Evolutionary conservation across 2,329 filamentous ascomycete species (phyloP).

Genomic region (Colletotrichum sp.): DNA sequence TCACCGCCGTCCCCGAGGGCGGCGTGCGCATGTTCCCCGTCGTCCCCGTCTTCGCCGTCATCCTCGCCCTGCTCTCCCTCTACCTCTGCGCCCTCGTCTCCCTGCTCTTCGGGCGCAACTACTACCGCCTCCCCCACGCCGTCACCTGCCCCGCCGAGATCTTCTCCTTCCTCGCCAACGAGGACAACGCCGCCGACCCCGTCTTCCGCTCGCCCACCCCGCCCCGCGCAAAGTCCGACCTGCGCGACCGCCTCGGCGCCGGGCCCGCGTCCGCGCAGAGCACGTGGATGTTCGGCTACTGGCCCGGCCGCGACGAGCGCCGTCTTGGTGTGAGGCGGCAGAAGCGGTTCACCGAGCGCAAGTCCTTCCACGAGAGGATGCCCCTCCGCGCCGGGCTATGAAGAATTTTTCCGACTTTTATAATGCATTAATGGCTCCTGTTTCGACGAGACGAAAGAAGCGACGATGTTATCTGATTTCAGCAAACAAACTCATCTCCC

Average conservation of each 20-base stretch:
- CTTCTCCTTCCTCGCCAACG: constrained; percentile 77
- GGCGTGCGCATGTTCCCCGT: constrained; percentile 73
- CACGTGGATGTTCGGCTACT: constrained; percentile 55
- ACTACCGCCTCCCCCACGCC: constrained; percentile 74
- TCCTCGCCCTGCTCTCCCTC: constrained; percentile 74
- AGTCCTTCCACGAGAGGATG: not conserved
- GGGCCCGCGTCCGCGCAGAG: constrained; percentile 53
- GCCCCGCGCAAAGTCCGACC: constrained; percentile 70
- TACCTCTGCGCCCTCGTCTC: constrained; percentile 69
- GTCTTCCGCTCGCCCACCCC: constrained; percentile 73
- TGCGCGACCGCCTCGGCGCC: constrained; percentile 41
- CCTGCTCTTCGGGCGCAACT: constrained; percentile 64
- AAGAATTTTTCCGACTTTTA: not conserved
- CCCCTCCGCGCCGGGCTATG: not conserved
- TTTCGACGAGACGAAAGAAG: not conserved
- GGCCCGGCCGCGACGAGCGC: constrained; percentile 33
- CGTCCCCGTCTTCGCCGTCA: constrained; percentile 73
- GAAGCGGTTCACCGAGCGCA: constrained; percentile 47
- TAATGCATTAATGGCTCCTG: not conserved
- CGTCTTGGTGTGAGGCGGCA: constrained; percentile 39
- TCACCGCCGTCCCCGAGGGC: constrained; percentile 51
- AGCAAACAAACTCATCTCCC: no score
- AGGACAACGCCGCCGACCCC: constrained; percentile 73
- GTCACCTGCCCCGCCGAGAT: constrained; percentile 77
- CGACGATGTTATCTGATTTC: not conserved